Percentiles rank a stretch among this genome's conserved stretches.
phyloP scores from a whole-genome alignment of 805 yeast genomes.

The Candida saitoana region DNA sequence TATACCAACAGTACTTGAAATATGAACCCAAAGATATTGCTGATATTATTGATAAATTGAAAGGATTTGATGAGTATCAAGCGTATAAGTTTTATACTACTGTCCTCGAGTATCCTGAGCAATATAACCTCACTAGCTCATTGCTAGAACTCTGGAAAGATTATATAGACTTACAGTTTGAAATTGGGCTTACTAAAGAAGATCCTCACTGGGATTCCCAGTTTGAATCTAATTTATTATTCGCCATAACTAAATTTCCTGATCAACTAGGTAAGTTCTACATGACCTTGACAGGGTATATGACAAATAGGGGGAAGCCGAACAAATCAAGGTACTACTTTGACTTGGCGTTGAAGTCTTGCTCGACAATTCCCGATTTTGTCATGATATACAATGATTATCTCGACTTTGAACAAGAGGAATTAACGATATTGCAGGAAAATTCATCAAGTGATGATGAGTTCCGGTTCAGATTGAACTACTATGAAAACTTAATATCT shows the following conservation, averaged over 20 bases:
- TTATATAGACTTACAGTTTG: slow-evolving; percentile 39
- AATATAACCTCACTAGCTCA: slow-evolving; percentile 32
- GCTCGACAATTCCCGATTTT: slow-evolving; percentile 58
- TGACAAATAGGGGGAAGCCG: slow-evolving; percentile 31
- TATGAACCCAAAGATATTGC: slow-evolving; percentile 18
- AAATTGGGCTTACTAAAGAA: neutral
- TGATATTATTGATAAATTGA: slow-evolving; percentile 26
- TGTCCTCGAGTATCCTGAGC: slow-evolving; percentile 27
- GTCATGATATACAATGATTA: slow-evolving; percentile 59
- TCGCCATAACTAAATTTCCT: slow-evolving; percentile 39
- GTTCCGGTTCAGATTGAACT: slow-evolving; percentile 42
- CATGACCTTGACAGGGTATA: slow-evolving; percentile 46
- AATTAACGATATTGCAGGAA: slow-evolving; percentile 14
- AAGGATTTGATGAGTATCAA: slow-evolving; percentile 22
- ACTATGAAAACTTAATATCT: slow-evolving; percentile 54
- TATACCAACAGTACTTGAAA: slow-evolving; percentile 29
- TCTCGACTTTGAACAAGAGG: slow-evolving; percentile 54
- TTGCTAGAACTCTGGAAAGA: slow-evolving; percentile 46
- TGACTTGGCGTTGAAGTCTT: slow-evolving; percentile 44
- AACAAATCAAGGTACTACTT: slow-evolving; percentile 31
- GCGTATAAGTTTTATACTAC: slow-evolving; percentile 29
- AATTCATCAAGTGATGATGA: slow-evolving; percentile 10
- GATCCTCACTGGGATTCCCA: neutral
- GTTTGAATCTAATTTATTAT: slow-evolving; percentile 23
- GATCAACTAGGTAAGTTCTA: slow-evolving; percentile 55